Conservation (phyloP, 2,329 filamentous ascomycete genomes). For the Penicillium fuscoglaucum region DNA sequence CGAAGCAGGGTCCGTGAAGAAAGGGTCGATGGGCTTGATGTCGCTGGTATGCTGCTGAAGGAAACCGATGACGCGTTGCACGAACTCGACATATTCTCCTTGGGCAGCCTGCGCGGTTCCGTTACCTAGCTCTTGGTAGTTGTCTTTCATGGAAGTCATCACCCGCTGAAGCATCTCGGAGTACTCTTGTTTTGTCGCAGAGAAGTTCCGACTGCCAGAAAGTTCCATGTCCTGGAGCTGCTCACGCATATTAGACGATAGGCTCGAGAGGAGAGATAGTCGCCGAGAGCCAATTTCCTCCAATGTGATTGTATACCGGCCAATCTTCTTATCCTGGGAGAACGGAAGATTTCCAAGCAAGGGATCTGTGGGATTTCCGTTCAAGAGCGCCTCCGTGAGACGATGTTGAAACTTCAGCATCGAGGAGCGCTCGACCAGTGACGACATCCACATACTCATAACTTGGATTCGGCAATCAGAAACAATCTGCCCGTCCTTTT, state of each 20-base stretch:
- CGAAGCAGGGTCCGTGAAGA: slow-evolving; percentile 60
- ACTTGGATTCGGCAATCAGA: slow-evolving; percentile 51
- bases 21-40: slow-evolving; percentile 57
- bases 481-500: slow-evolving; percentile 44
- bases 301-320: slow-evolving; percentile 50
- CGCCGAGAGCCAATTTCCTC: slow-evolving; percentile 57
- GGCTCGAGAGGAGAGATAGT: slow-evolving; percentile 55
- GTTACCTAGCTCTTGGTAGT: slow-evolving; percentile 57
- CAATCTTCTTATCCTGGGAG: slow-evolving; percentile 38
- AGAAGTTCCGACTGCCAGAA: slow-evolving; percentile 35
- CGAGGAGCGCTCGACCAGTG: slow-evolving; percentile 60
- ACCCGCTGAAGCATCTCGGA: slow-evolving; percentile 54
- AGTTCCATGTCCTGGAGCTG: slow-evolving; percentile 44
- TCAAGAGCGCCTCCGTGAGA: slow-evolving; percentile 56
- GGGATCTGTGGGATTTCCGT: slow-evolving; percentile 46
- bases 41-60: slow-evolving; percentile 61
- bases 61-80: slow-evolving; percentile 59
- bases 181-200: slow-evolving; percentile 47
- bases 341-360: slow-evolving; percentile 62
- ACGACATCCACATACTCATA: slow-evolving; percentile 55
- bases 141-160: slow-evolving; percentile 62
- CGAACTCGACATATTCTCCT: slow-evolving; percentile 61
- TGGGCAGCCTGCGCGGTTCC: slow-evolving; percentile 34
- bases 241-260: slow-evolving; percentile 62
- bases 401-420: slow-evolving; percentile 62